phyloP scores from a whole-genome alignment of 1,284 basidiomycete species.

The Neonothopanus nambi region DNA sequence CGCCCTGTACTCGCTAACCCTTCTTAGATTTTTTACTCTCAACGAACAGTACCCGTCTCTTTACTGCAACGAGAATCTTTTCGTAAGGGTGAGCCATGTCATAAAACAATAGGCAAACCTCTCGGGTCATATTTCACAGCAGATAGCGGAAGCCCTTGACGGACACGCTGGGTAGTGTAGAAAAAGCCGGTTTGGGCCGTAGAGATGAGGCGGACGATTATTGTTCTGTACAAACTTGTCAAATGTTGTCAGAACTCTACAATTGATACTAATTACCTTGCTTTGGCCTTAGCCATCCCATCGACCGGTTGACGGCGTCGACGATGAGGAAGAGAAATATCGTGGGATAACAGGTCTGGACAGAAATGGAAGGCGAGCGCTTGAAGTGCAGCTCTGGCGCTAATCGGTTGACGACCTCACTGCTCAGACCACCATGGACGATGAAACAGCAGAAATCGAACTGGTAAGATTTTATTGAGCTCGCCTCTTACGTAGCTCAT shows the following conservation, averaged over 20 bases:
- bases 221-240: conserved; percentile 50
- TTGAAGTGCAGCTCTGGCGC: too few species aligned
- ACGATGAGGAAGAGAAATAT: background rate
- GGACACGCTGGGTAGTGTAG: conserved; percentile 78
- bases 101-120: conserved; percentile 51
- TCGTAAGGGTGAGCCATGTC: background rate
- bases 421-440: conserved; percentile 52
- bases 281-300: conserved; percentile 33
- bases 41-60: conserved; percentile 73
- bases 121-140: conserved; percentile 89
- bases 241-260: background rate
- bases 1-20: conserved; percentile 23
- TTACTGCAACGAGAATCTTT: conserved; percentile 44
- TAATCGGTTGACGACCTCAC: background rate
- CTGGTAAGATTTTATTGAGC: conserved; percentile 44
- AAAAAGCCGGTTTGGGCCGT: conserved; percentile 90
- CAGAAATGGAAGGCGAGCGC: too few species aligned
- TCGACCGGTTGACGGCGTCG: background rate
- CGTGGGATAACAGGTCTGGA: too few species aligned
- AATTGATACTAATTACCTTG: conserved; percentile 25
- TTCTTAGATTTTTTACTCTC: conserved; percentile 76
- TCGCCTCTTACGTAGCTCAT: background rate
- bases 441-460: conserved; percentile 76
- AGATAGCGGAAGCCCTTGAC: conserved; percentile 71
- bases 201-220: conserved; percentile 84